Base-by-base conservation (phyloP, 345 rosid species). In the Garcia nutans region DNA sequence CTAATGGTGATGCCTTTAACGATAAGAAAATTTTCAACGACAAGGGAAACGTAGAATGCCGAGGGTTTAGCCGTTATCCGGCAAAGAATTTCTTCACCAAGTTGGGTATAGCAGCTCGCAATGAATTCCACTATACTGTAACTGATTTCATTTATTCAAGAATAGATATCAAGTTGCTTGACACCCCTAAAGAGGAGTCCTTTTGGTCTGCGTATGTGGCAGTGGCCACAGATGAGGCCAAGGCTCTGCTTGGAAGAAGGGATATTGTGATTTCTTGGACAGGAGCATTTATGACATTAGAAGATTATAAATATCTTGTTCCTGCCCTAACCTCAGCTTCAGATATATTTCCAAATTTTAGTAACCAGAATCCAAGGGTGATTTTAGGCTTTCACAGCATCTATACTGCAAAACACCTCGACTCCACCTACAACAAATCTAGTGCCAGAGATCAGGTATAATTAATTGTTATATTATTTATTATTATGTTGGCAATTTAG, bases 201-300 rank as follows among this genome's bases (percentile, higher is more conserved):
- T 69, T 71, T 72, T 87, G 88, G 88, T 71, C 80, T 41, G 88
- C 87, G 10, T 85, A 83, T 69, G 76, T 85, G 7, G 88, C 87
- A 8, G 88, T 88, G 74, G 77, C 86, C 28, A 88, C 89, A 61
- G 84, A 86, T 26, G 83, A 86, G 70, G 92, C 86, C 7, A 85
- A 76, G 60, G 62, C 22, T 10, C 56, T 42, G 74, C 61, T 86
- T 31, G 91, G 91, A 44, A 82, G 91, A 70, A 84, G 91, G 73
- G 89, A 86, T 58, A 86, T 86, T 55, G 79, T 86, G 72, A 76
- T 88, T 70, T 76, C 89, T 3, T 86, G 91, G 91, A 77, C 87
- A 75, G 91, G 91, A 44, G 86, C 88, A 26, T 33, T 71, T 49
- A 12, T 28, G 10, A 12, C 45, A 1, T 1, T 63, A 26, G 77